phyloP scores from a whole-genome alignment of 768 basidiomycete species.

The Mycena albidolilacea region DNA sequence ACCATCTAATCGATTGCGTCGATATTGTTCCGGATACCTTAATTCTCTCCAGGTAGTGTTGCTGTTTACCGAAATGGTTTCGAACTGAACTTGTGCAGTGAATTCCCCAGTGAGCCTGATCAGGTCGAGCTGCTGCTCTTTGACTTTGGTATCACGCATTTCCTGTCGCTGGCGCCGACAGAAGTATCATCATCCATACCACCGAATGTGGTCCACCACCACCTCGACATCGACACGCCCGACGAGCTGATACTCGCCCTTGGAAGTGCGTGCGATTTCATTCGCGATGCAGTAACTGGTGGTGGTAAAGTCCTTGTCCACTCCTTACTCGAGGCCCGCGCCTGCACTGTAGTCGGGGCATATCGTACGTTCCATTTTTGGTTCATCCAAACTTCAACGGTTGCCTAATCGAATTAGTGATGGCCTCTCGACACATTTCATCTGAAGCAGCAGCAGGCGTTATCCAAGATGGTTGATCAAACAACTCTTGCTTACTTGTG shows the following conservation, averaged over 20 bases:
- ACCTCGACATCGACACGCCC: constrained; percentile 58
- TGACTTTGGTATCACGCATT: constrained; percentile 67
- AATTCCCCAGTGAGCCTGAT: constrained; percentile 68
- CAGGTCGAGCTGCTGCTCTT: constrained; percentile 65
- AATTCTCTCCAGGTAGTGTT: constrained; percentile 66
- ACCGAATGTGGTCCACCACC: constrained; percentile 51
- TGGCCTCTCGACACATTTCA: constrained; percentile 57
- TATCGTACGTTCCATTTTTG: constrained; percentile 58
- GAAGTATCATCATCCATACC: constrained; percentile 51
- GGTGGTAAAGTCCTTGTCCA: constrained; percentile 69
- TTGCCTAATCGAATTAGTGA: constrained; percentile 54
- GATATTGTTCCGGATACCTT: constrained; percentile 64
- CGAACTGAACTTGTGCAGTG: constrained; percentile 50
- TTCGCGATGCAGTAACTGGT: constrained; percentile 56
- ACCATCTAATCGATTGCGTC: constrained; percentile 66
- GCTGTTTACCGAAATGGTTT: constrained; percentile 1
- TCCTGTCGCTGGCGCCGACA: constrained; percentile 71
- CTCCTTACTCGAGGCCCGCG: constrained; percentile 67
- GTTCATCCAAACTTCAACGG: constrained; percentile 23
- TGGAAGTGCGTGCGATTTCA: constrained; percentile 61
- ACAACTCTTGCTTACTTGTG: background rate
- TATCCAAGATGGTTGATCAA: constrained; percentile 59
- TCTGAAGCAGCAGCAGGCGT: constrained; percentile 55
- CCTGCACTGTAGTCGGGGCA: constrained; percentile 67
- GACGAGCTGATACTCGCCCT: constrained; percentile 62